Conservation (phyloP, 1,139 yeast genomes). For the Pichia sp. region DNA sequence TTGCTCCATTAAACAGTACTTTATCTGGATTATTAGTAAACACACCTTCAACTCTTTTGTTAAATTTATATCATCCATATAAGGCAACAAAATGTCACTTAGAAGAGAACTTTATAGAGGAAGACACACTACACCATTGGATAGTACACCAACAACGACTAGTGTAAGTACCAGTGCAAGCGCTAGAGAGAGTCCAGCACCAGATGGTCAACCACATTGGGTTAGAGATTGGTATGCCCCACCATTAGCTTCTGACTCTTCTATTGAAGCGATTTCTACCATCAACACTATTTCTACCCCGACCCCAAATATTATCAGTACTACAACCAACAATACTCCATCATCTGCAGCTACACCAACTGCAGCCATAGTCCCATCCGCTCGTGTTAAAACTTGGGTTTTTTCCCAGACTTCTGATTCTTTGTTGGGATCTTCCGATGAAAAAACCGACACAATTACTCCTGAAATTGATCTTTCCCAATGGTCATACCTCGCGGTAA, state of each 20-base stretch:
- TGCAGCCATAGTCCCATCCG: not conserved
- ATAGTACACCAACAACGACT: constrained; percentile 28
- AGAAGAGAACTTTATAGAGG: constrained; percentile 28
- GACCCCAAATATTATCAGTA: not conserved
- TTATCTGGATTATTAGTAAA: no score
- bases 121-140: not conserved
- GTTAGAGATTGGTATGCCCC: constrained; percentile 34
- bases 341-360: not conserved
- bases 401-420: not conserved
- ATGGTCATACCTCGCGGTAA: not conserved
- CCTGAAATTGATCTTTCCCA: not conserved
- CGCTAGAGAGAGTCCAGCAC: constrained; percentile 5
- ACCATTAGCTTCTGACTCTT: constrained; percentile 8
- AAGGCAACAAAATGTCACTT: constrained; percentile 24
- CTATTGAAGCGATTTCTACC: not conserved
- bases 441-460: not conserved
- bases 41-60: no score
- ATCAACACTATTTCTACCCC: constrained; percentile 3
- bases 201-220: constrained; percentile 30
- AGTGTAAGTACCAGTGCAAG: not conserved
- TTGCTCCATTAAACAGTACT: no score
- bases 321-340: not conserved
- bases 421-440: no score
- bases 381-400: not conserved
- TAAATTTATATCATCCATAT: no score